A percentile compares a stretch with the other conserved stretches of the same genome.
These are phyloP conservation scores for Aspergillus sp. DNA, from an alignment of 2,329 filamentous ascomycete genomes.

Conservation along the genomic window DNA sequence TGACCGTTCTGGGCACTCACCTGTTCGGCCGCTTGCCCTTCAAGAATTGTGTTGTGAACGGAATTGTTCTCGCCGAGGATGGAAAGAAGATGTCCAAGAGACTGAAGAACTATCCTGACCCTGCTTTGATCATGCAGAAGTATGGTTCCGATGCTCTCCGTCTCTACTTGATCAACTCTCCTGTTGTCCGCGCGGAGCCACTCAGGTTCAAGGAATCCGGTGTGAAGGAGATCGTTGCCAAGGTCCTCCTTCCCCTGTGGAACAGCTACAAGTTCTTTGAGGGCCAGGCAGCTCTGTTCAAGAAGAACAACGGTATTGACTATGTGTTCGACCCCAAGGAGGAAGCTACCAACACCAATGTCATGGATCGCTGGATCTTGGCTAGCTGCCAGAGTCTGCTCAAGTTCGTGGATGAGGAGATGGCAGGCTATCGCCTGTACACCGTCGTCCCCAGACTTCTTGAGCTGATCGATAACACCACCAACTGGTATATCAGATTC, in stretches of 20 bases:
- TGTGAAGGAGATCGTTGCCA: conserved; percentile 91
- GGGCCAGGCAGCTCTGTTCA: conserved; percentile 77
- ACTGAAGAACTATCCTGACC: conserved; percentile 93
- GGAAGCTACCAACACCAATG: conserved; percentile 76
- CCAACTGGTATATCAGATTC: conserved; percentile 98
- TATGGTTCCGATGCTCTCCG: conserved; percentile 91
- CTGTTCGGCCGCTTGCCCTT: conserved; percentile 83
- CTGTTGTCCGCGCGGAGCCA: conserved; percentile 87
- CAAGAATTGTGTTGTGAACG: conserved; percentile 95
- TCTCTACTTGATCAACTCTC: conserved; percentile 95
- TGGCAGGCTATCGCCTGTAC: conserved; percentile 77
- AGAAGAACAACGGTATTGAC: conserved; percentile 77
- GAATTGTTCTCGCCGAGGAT: conserved; percentile 88
- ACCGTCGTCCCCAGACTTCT: conserved; percentile 86
- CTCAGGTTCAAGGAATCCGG: conserved; percentile 87
- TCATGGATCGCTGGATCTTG: conserved; percentile 95
- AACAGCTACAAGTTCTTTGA: conserved; percentile 98
- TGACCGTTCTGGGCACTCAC: conserved; percentile 83
- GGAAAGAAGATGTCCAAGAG: conserved; percentile 99
- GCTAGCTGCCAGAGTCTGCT: conserved; percentile 88
- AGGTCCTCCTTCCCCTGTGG: conserved; percentile 87
- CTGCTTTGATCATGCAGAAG: conserved; percentile 74
- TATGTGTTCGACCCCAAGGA: conserved; percentile 75
- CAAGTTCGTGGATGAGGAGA: conserved; percentile 89
- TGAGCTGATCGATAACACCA: conserved; percentile 84